Base-by-base conservation (phyloP, 495 filamentous ascomycete species). In the Hypoxylon crocopeplum region DNA sequence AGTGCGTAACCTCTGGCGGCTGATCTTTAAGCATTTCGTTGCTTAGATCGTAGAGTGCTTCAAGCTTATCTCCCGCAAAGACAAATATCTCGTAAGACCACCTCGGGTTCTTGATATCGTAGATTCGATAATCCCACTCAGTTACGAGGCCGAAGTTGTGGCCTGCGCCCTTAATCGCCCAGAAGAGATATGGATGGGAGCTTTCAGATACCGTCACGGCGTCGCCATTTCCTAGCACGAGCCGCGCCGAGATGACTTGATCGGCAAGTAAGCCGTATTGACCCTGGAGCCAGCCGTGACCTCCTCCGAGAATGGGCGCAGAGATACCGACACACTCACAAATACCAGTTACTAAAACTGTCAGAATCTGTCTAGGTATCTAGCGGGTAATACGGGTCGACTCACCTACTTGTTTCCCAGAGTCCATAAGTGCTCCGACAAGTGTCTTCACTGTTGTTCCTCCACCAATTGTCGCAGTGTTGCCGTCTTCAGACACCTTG, bases 91-190 rank as follows among this genome's bases (percentile, higher is more conserved):
- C 56, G 16, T 57, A 53, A 10, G 63, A 56, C 63, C 57, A 66
- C 12, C 48, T 39, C 1, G 13, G 19, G n/a, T 36, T 10, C 13
- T 48, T 46, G 32, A 34, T 19, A 17, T 61, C 58, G 46, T 62
- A 59, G 5, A 62, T 29, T 6, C 36, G 39, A 13, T 36, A 59
- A 12, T 47, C 32, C 25, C 42, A 52, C 16, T 57, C 48, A 0
- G 70, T 71, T 11, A 83, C 76, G 42, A 84, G 74, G 13, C 82
- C 82, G 47, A 84, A 84, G 58, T 84, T 83, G 45, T 80, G 75
- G 0, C 82, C 80, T 6, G 79, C 82, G 20, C 82, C 82, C n/a
- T 72, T 69, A 30, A 85, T 64, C 1, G 72, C 80, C 77, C 79
- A 82, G 58, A 72, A 82, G 19, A 83, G 70, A 20, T 82, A 74